Evolutionary conservation across 306 rosid species (phyloP).

Genomic region (Cicer cuneatum): DNA sequence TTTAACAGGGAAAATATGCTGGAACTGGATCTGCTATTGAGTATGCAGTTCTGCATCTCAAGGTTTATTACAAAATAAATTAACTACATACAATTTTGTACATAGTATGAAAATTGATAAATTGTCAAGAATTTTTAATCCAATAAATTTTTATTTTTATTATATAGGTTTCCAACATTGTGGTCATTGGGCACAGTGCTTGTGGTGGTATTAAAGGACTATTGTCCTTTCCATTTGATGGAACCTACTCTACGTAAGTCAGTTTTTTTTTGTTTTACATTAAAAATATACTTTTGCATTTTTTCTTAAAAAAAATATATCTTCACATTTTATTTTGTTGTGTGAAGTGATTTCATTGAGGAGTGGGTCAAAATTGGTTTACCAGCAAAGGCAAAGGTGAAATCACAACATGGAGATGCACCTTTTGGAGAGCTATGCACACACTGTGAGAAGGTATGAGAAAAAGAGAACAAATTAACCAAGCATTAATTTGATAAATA

Average conservation of each 20-base stretch:
- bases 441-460: constrained; percentile 81
- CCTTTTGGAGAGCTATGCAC: constrained; percentile 61
- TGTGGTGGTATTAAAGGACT: constrained; percentile 97
- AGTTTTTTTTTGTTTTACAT: not conserved
- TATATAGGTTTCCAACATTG: constrained; percentile 73
- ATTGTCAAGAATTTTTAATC: not conserved
- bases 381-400: constrained; percentile 85
- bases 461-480: constrained; percentile 10
- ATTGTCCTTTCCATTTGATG: constrained; percentile 67
- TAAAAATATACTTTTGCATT: not conserved
- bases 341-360: constrained; percentile 82
- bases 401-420: constrained; percentile 47
- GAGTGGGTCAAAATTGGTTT: constrained; percentile 82
- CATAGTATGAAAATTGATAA: constrained; percentile 5
- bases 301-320: too few relatives aligned
- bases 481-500: not conserved
- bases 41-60: constrained; percentile 87
- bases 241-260: constrained; percentile 71
- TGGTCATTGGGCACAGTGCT: constrained; percentile 81
- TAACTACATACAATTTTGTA: not conserved
- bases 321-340: constrained; percentile 7
- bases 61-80: constrained; percentile 58
- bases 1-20: constrained; percentile 60
- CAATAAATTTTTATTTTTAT: not conserved
- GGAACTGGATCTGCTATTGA: constrained; percentile 89